Base-by-base conservation (phyloP, 2,329 filamentous ascomycete genomes). In the Trichophyton schoenleinii region DNA sequence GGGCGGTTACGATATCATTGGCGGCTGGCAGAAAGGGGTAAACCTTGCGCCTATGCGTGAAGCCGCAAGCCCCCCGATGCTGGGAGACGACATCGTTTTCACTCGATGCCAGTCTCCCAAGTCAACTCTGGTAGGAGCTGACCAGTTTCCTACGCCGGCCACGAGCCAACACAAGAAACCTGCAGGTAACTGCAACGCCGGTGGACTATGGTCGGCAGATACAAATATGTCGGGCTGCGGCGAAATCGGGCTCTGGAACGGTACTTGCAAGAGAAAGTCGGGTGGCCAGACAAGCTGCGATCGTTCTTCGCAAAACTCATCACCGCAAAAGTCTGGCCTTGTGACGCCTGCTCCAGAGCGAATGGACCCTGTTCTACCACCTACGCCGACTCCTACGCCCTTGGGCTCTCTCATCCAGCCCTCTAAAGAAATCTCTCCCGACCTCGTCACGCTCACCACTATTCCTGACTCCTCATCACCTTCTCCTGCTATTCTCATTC, bases 71-170 rank as follows among this genome's bases (percentile, higher is more conserved):
- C 92, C 92, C 46, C 92, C 92, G 8, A 95, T 97, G 91, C 83
- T 96, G 9, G 92, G 92, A 61, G 77, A 79, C 62, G 88, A 95
- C 66, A 81, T 97, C 60, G 78, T 80, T 28, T 95, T 96, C 71
- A 88, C 90, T 38, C 83, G 82, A 70, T 96, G 90, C 70, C 80
- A 82, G 8, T 96, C 91, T 28, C 92, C 92, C 4, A 87, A 92
- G 72, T 83, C 86, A 60, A 95, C 91, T 15, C 86, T 89, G 68
- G 87, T 95, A 68, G 90, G 95, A 70, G 85, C 88, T 0, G 86
- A 88, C 61, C 87, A 90, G 69, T 73, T 75, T 7, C 78, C 77
- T 8, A 71, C 82, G 77, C 66, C 83, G 69, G 76, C 71, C 77
- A 75, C 20, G 8, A 31, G 42, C 11, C 36, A 25, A n/a, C 18